Base-by-base conservation (phyloP, 805 yeast species). In the Hemisphaericaspora nanyangensis region DNA sequence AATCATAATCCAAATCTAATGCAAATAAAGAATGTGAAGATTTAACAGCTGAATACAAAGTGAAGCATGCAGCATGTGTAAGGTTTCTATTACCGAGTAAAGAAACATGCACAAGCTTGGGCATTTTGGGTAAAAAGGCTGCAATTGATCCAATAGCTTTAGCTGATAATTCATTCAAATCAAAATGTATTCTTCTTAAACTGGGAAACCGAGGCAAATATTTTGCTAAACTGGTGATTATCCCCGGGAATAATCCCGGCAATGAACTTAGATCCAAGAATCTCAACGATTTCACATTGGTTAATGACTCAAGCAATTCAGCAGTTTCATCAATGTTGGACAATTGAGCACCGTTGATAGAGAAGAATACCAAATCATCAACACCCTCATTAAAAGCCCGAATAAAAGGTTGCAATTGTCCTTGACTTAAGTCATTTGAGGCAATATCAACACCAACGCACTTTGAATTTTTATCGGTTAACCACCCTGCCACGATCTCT, bases 381-480 rank as follows among this genome's bases (percentile, higher is more conserved):
- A 54, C 54, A 12, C 45, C 35, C 19, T 51, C 49, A 8, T 51
- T 56, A 44, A 77, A 70, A 1, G 64, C 66, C 4, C 67, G 55
- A 17, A 68, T 72, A 39, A 76, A 66, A 1, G 77, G 77, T n/a
- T 43, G 37, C 36, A 77, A 54, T 48, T 70, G 72, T 2, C 75
- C 76, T 3, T 61, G 48, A 25, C 72, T 66, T 39, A 77, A 54
- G 50, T 75, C 77, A 50, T 77, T 77, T 49, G 70, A 74, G 1
- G 77, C 82, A 32, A 77, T 60, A 54, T 77, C 82, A 15, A 77
- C 66, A 1, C 82, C 82, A 31, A 67, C 60, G 52, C 81, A 76
- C 17, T 68, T 71, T 13, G 73, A 66, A 7, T 54, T 46, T 7
- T 67, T 65, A 24, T 56, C 52, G 7, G 68, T 58, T 24, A 77